Conservation (phyloP, 2,329 filamentous ascomycete species). For the Colletotrichum scovillei region DNA sequence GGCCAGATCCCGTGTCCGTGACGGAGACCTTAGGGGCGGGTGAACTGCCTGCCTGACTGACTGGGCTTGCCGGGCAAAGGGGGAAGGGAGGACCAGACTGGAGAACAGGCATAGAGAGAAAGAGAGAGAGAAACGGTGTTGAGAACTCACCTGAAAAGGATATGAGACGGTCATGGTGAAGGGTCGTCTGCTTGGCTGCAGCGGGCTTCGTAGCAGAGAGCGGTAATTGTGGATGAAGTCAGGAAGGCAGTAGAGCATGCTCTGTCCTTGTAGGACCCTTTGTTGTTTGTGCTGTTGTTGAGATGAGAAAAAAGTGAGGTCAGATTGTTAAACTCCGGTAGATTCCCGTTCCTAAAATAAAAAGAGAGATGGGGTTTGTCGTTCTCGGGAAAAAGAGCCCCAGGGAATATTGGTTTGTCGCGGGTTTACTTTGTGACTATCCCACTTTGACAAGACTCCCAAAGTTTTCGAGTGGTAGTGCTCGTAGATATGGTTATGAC, state of each 20-base stretch:
- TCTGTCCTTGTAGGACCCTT: background rate
- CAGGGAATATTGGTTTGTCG: background rate
- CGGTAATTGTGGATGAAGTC: slow-evolving; percentile 35
- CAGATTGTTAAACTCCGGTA: too few relatives aligned
- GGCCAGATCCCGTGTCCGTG: background rate
- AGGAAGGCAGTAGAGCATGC: slow-evolving; percentile 34
- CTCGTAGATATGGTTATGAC: too few relatives aligned
- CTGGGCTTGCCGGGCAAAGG: background rate
- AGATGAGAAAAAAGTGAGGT: background rate
- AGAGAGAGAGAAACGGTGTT: background rate
- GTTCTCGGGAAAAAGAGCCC: background rate
- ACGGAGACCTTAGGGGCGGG: background rate
- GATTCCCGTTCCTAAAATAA: background rate
- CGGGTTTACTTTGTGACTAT: background rate
- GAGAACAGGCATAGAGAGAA: too few relatives aligned
- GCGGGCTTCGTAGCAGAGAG: slow-evolving; percentile 27
- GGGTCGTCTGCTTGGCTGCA: slow-evolving; percentile 20
- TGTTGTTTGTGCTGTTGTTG: background rate
- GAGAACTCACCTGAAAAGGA: slow-evolving; percentile 39
- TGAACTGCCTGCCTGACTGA: too few relatives aligned
- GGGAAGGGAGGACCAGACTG: background rate
- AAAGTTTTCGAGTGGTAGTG: too few relatives aligned
- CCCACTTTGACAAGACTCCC: background rate
- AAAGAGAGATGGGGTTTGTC: background rate
- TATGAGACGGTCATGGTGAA: slow-evolving; percentile 41